Conservation (phyloP, 23 red algal species). For the Gracilaria gracilis region DNA sequence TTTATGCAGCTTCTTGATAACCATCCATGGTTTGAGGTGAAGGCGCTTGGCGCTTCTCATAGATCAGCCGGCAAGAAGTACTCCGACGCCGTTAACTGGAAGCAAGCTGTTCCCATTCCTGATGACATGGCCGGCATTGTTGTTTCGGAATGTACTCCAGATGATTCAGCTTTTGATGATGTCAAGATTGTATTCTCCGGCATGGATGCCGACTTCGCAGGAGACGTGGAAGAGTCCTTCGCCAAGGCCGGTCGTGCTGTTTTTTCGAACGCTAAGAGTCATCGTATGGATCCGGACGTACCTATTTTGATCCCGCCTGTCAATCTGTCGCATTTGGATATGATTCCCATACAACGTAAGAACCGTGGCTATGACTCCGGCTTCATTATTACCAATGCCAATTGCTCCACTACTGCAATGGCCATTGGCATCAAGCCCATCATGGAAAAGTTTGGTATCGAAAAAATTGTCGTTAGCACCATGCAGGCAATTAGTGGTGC, state of each 20-base stretch:
- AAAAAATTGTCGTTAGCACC: conserved; percentile 85
- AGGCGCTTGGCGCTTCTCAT: conserved; percentile 90
- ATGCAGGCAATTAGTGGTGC: conserved; percentile 99
- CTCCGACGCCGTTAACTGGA: conserved; percentile 84
- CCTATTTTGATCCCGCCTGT: conserved; percentile 98
- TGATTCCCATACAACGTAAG: conserved; percentile 74
- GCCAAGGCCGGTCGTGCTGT: conserved; percentile 85
- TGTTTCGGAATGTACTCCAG: conserved; percentile 82
- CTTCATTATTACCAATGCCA: conserved; percentile 97
- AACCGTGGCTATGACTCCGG: conserved; percentile 51
- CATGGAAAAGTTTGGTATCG: conserved; percentile 88
- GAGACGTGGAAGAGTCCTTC: conserved; percentile 91
- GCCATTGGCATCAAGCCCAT: conserved; percentile 90
- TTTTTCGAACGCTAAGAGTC: conserved; percentile 98
- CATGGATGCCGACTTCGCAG: conserved; percentile 79
- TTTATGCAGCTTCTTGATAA: conserved; percentile 94
- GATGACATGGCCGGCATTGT: conserved; percentile 62
- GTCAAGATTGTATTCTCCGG: conserved; percentile 90
- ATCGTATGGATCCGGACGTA: conserved; percentile 97
- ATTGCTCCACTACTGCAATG: conserved; percentile 97
- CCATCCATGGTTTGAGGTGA: conserved; percentile 98
- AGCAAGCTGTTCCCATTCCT: conserved; percentile 94
- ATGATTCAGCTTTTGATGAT: conserved; percentile 63
- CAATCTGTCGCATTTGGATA: conserved; percentile 85
- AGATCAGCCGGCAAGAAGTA: conserved; percentile 93